Percentiles rank a stretch among this genome's conserved stretches.
Conservation (phyloP, 805 yeast species). For the Yarrowia porcina region DNA sequence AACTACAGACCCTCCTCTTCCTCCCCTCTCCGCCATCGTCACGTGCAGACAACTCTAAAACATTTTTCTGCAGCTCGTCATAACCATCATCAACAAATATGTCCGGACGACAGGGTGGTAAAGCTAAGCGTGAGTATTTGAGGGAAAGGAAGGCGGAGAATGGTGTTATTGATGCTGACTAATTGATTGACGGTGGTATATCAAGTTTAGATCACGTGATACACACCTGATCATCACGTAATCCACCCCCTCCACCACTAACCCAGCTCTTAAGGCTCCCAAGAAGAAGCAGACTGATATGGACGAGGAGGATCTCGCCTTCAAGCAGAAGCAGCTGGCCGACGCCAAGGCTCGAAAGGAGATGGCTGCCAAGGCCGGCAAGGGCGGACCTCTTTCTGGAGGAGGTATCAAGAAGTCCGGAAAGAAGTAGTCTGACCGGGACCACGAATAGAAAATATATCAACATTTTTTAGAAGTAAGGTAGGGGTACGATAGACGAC, state of each 20-base stretch:
- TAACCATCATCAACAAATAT: conserved; percentile 40
- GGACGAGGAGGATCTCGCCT: conserved; percentile 87
- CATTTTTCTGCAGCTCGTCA: not conserved
- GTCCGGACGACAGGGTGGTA: conserved; percentile 98
- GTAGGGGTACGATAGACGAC: no score
- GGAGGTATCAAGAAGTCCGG: conserved; percentile 89
- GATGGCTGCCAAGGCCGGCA: conserved; percentile 78
- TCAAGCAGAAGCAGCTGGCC: conserved; percentile 90
- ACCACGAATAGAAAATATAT: no score
- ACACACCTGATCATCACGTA: not conserved
- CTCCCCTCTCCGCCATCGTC: not conserved
- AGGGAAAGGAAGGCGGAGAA: not conserved
- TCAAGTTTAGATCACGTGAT: no score
- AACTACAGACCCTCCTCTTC: not conserved
- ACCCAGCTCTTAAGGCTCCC: conserved; percentile 54
- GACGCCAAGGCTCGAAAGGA: conserved; percentile 92
- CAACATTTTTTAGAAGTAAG: no score
- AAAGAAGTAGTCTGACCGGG: conserved; percentile 5
- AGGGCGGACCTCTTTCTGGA: conserved; percentile 87
- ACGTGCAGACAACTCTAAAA: conserved; percentile 33
- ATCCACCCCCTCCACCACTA: not conserved
- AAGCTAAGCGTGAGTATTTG: conserved; percentile 68
- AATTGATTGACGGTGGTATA: no score
- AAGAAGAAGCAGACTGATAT: conserved; percentile 79
- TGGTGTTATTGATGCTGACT: not conserved